A percentile compares a stretch with the other conserved stretches of the same genome.
These are phyloP conservation scores for Erodium moschatum DNA, from an alignment of 441 rosid species.

Conservation along the genomic window DNA sequence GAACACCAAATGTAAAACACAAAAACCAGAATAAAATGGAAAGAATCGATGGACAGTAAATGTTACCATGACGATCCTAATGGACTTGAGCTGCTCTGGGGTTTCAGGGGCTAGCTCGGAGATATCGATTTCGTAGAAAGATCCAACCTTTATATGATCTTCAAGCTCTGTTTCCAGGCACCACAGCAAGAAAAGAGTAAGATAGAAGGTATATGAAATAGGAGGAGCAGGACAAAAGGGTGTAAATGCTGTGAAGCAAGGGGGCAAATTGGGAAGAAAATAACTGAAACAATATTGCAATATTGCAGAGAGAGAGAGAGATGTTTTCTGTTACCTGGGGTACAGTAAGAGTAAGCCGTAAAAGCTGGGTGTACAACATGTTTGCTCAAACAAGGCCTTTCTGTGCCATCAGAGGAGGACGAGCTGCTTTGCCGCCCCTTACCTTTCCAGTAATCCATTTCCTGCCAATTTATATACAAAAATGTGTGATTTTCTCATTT, in stretches of 20 bases:
- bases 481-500: not conserved
- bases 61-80: conserved; percentile 69
- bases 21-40: not conserved
- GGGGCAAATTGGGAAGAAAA: not conserved
- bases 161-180: conserved; percentile 24
- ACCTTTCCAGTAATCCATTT: conserved; percentile 25
- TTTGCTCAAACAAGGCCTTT: conserved; percentile 17
- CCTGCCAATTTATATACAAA: conserved; percentile 20
- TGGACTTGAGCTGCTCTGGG: conserved; percentile 52
- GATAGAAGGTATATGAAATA: not conserved
- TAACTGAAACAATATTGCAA: not conserved
- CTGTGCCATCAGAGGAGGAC: conserved; percentile 17
- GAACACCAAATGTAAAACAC: not conserved
- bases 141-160: conserved; percentile 50
- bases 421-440: conserved; percentile 18
- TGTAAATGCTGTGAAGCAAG: not conserved
- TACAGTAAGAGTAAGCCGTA: conserved; percentile 18
- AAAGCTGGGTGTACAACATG: conserved; percentile 15
- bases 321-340: conserved; percentile 19
- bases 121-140: conserved; percentile 66
- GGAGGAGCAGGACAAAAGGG: not conserved
- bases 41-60: not conserved
- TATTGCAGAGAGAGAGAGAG: not conserved
- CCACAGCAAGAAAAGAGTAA: not conserved
- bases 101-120: conserved; percentile 40